phyloP scores from a whole-genome alignment of 2,329 filamentous ascomycete genomes.

The Colletotrichum sp. region DNA sequence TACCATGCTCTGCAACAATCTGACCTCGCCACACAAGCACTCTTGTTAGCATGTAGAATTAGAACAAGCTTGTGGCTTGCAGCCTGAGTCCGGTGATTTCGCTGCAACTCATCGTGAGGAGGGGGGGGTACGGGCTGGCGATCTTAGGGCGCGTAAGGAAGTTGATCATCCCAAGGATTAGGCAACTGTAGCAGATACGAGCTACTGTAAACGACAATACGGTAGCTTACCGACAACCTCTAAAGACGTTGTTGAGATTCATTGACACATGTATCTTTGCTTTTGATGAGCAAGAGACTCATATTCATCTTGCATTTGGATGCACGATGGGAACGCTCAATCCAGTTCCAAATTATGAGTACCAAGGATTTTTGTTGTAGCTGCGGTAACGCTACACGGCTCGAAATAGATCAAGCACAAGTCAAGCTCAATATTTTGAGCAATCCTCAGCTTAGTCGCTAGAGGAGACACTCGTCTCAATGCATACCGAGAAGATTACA shows the following conservation, averaged over 20 bases:
- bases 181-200: background rate
- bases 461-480: background rate
- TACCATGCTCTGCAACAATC: background rate
- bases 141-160: background rate
- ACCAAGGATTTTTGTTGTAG: background rate
- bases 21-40: background rate
- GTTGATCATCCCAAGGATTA: background rate
- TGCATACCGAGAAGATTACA: background rate
- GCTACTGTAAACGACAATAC: background rate
- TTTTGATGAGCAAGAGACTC: background rate
- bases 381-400: background rate
- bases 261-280: background rate
- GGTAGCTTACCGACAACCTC: fast-evolving
- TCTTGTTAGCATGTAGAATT: background rate
- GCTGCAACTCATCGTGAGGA: background rate
- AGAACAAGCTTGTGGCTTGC: background rate
- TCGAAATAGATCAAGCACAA: background rate
- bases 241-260: background rate
- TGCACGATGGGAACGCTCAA: background rate
- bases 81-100: background rate
- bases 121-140: background rate
- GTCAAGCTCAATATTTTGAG: background rate
- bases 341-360: background rate
- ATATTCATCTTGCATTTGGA: background rate
- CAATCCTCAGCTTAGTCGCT: background rate